phyloP scores from a whole-genome alignment of 202 grass and related monocot species.

The Saccharum hybrid region DNA sequence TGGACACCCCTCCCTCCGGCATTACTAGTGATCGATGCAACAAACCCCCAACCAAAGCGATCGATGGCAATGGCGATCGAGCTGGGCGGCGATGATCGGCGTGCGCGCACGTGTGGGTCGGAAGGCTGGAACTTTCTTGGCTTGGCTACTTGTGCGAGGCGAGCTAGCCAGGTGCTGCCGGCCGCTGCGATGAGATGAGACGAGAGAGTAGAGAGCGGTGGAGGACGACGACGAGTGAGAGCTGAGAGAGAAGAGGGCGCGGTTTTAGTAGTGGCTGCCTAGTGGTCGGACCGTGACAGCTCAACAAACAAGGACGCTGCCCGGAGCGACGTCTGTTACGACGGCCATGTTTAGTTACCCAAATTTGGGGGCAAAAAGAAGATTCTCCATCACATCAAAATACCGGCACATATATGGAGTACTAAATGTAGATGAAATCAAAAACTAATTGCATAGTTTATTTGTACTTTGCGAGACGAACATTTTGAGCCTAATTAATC shows the following conservation, averaged over 20 bases:
- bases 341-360: no score
- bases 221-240: constrained; percentile 17
- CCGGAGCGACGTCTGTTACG: constrained; percentile 6
- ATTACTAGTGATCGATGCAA: constrained; percentile 5
- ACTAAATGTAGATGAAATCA: no score
- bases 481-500: no score
- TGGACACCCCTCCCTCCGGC: constrained; percentile 33
- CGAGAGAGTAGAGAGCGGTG: neutral
- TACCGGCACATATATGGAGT: no score
- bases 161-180: no score
- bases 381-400: no score
- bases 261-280: constrained; percentile 48
- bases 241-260: neutral
- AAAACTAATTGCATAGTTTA: no score
- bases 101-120: neutral
- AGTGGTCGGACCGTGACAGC: constrained; percentile 34
- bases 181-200: neutral
- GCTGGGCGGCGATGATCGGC: neutral
- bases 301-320: constrained; percentile 24
- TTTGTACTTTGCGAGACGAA: no score
- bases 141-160: neutral
- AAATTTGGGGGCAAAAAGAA: no score
- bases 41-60: no score
- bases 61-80: neutral
- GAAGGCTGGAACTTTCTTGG: neutral